Conservation (phyloP, 2,329 filamentous ascomycete species). For the Neurospora sp. region DNA sequence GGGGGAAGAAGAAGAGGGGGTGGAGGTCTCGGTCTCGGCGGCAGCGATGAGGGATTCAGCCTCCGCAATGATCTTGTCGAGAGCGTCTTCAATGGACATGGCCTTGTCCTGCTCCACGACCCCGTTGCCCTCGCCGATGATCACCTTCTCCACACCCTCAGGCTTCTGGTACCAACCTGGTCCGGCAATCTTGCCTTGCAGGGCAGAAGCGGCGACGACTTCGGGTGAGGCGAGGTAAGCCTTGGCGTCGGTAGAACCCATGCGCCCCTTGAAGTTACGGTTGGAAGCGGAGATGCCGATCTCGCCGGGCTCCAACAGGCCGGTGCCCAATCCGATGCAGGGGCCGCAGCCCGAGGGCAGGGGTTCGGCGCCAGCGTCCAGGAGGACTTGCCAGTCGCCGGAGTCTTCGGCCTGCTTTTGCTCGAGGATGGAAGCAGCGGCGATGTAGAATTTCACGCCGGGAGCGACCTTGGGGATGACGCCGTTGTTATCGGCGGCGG, state of each 20-base stretch:
- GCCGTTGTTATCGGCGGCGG: constrained; percentile 45
- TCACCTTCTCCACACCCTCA: constrained; percentile 54
- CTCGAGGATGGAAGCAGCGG: constrained; percentile 71
- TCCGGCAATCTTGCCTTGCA: constrained; percentile 61
- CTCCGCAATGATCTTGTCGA: constrained; percentile 61
- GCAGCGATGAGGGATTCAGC: constrained; percentile 51
- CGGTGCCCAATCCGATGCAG: constrained; percentile 63
- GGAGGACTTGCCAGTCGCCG: constrained; percentile 75
- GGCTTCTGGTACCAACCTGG: constrained; percentile 71
- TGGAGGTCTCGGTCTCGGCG: constrained; percentile 27
- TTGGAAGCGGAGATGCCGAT: constrained; percentile 77
- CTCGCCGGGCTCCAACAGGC: constrained; percentile 75
- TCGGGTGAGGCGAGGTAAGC: constrained; percentile 85
- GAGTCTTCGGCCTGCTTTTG: constrained; percentile 67
- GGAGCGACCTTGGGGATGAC: constrained; percentile 59
- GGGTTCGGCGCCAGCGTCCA: constrained; percentile 66
- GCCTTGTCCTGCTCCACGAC: constrained; percentile 53
- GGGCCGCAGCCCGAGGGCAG: constrained; percentile 69
- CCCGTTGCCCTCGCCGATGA: constrained; percentile 62
- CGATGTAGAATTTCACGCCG: constrained; percentile 79
- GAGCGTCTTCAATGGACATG: constrained; percentile 55
- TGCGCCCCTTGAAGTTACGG: constrained; percentile 84
- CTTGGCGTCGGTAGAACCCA: constrained; percentile 71
- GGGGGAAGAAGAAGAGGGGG: no score
- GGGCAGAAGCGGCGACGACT: constrained; percentile 81